Conservation (phyloP, 2,329 filamentous ascomycete genomes). For the Lachnellula suecica region DNA sequence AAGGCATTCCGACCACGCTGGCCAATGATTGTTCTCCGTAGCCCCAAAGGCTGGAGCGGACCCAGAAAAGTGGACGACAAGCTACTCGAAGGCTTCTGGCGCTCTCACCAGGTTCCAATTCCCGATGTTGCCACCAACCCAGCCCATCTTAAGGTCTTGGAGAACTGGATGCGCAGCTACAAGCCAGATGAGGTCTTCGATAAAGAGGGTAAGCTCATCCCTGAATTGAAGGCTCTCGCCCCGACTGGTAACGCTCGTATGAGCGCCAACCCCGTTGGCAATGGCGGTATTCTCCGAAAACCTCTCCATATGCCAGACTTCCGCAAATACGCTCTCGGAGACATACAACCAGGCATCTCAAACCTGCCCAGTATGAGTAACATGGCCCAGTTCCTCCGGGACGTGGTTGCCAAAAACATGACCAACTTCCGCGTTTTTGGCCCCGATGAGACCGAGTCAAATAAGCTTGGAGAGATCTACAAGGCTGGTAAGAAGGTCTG, state of each 20-base stretch:
- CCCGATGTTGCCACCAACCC: constrained; percentile 66
- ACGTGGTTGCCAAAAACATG: constrained; percentile 64
- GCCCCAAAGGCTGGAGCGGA: constrained; percentile 78
- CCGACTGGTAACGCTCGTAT: constrained; percentile 67
- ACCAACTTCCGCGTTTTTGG: constrained; percentile 74
- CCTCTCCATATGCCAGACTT: constrained; percentile 71
- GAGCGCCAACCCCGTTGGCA: constrained; percentile 75
- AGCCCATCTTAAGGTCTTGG: constrained; percentile 65
- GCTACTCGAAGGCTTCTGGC: constrained; percentile 75
- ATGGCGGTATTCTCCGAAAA: constrained; percentile 66
- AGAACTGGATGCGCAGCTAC: constrained; percentile 77
- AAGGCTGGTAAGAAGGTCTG: constrained; percentile 76
- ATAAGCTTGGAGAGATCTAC: constrained; percentile 73
- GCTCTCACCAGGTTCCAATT: constrained; percentile 75
- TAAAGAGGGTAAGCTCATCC: constrained; percentile 59
- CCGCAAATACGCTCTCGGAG: constrained; percentile 61
- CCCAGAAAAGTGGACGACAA: constrained; percentile 71
- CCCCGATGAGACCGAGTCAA: constrained; percentile 79
- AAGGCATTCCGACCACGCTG: constrained; percentile 70
- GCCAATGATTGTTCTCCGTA: constrained; percentile 78
- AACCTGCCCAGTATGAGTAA: constrained; percentile 66
- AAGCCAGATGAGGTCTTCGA: constrained; percentile 71
- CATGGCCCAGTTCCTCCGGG: constrained; percentile 65
- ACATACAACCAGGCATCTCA: constrained; percentile 59
- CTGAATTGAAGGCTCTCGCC: constrained; percentile 62